phyloP scores from a whole-genome alignment of 768 basidiomycete genomes.

The Termitomyces sp. region DNA sequence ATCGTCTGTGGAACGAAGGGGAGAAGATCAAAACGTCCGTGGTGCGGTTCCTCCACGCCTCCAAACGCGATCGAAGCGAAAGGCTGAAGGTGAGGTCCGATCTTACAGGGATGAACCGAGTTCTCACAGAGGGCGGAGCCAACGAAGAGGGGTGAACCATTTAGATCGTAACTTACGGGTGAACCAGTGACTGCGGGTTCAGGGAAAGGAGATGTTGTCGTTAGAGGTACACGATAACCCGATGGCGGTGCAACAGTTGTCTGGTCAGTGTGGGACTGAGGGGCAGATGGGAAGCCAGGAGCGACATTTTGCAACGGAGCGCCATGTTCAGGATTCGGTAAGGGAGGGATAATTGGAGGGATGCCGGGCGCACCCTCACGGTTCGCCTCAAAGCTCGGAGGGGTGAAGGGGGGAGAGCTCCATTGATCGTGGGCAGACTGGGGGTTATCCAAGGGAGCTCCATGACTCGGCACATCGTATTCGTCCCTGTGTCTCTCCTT shows the following conservation, averaged over 20 bases:
- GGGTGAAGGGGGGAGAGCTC: conserved; percentile 20
- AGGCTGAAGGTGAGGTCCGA: conserved; percentile 53
- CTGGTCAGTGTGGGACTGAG: conserved; percentile 4
- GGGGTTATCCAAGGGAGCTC: not conserved
- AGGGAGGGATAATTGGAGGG: conserved; percentile 2
- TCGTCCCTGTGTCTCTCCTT: conserved; percentile 9
- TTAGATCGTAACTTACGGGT: conserved; percentile 52
- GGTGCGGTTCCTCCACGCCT: conserved; percentile 53
- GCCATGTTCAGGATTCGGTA: conserved; percentile 3
- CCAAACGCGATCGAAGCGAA: conserved; percentile 57
- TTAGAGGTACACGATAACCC: conserved; percentile 60
- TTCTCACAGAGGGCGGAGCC: conserved; percentile 66
- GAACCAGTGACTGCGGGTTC: conserved; percentile 32
- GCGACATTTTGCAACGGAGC: conserved; percentile 8
- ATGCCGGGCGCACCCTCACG: conserved; percentile 6
- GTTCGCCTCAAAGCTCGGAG: conserved; percentile 14
- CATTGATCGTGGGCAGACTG: conserved; percentile 7
- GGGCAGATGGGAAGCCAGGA: conserved; percentile 14
- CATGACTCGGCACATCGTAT: conserved; percentile 1
- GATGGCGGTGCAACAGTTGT: conserved; percentile 44
- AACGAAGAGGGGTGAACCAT: conserved; percentile 62
- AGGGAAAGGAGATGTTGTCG: conserved; percentile 41
- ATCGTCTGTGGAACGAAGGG: conserved; percentile 63
- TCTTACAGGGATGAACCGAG: conserved; percentile 82
- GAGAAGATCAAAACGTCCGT: conserved; percentile 69